Conservation (phyloP, 2,329 filamentous ascomycete species). For the Ceratocystis destructans region DNA sequence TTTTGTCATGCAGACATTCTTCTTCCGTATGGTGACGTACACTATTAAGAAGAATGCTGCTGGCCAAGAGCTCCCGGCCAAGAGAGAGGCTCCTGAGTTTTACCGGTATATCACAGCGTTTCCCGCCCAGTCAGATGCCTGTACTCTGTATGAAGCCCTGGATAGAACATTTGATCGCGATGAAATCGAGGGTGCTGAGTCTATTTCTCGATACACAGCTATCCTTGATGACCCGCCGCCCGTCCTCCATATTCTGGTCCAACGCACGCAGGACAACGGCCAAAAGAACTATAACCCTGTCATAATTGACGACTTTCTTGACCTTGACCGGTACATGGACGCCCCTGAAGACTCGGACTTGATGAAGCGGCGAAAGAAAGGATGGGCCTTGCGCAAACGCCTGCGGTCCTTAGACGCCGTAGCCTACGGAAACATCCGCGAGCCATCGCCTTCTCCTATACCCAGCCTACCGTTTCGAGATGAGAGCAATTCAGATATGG, state of each 20-base stretch:
- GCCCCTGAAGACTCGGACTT: slow-evolving; percentile 45
- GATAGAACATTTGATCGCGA: slow-evolving; percentile 76
- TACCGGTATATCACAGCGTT: slow-evolving; percentile 51
- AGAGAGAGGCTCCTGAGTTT: slow-evolving; percentile 28
- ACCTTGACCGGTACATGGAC: slow-evolving; percentile 79
- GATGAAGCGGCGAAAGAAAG: slow-evolving; percentile 49
- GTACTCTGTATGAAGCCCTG: slow-evolving; percentile 69
- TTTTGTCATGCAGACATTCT: slow-evolving; percentile 57
- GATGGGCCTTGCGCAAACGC: slow-evolving; percentile 48
- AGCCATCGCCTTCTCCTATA: neutral
- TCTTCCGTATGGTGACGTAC: slow-evolving; percentile 47
- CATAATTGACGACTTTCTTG: slow-evolving; percentile 65
- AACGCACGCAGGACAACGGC: slow-evolving; percentile 61
- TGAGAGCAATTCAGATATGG: neutral
- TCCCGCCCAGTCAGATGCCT: slow-evolving; percentile 34
- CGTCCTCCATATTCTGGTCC: slow-evolving; percentile 77
- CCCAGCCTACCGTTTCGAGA: neutral
- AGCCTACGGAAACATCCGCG: slow-evolving; percentile 12
- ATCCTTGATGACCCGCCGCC: slow-evolving; percentile 61
- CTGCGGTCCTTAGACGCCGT: slow-evolving; percentile 3
- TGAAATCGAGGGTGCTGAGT: slow-evolving; percentile 51
- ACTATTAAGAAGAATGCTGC: slow-evolving; percentile 38
- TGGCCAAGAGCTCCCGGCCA: slow-evolving; percentile 16
- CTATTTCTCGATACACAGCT: slow-evolving; percentile 48
- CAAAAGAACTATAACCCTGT: slow-evolving; percentile 68